Percentiles rank a stretch among this genome's conserved stretches.
Conservation (phyloP, 139 green algal species). For the Monoraphidium neglectum region DNA sequence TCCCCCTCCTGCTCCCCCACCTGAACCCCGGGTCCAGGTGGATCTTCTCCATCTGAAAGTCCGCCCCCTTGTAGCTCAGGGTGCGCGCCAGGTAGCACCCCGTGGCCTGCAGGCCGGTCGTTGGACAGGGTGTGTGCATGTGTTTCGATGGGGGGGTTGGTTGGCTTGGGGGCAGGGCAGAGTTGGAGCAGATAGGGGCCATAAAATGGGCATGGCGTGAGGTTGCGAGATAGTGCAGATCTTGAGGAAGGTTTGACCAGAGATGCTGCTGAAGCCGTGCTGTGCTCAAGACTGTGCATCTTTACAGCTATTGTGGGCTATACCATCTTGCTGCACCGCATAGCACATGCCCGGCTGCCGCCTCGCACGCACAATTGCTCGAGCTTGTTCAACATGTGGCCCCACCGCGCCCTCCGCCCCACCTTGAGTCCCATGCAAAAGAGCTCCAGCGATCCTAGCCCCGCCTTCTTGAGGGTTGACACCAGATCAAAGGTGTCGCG, state of each 20-base stretch:
- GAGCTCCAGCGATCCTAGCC: constrained; percentile 75
- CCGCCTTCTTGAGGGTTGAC: constrained; percentile 41
- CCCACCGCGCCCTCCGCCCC: not conserved
- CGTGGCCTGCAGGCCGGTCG: constrained; percentile 26
- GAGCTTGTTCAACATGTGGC: not conserved
- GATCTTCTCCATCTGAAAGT: constrained; percentile 74
- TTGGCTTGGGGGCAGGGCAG: too few relatives aligned
- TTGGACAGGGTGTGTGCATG: too few relatives aligned
- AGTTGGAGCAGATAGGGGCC: too few relatives aligned
- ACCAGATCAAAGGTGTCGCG: constrained; percentile 41
- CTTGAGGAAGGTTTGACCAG: too few relatives aligned
- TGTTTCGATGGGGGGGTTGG: too few relatives aligned
- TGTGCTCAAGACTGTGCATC: too few relatives aligned
- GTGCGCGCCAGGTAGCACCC: constrained; percentile 86
- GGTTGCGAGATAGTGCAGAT: too few relatives aligned
- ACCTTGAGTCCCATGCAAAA: constrained; percentile 54
- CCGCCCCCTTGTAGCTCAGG: constrained; percentile 73
- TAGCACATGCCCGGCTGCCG: too few relatives aligned
- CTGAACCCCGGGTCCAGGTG: constrained; percentile 60
- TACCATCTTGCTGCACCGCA: too few relatives aligned
- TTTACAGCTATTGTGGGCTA: too few relatives aligned
- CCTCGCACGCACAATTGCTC: not conserved
- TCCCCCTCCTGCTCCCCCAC: constrained; percentile 1
- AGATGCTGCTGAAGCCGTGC: too few relatives aligned
- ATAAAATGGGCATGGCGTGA: too few relatives aligned